These are phyloP conservation scores for Pyricularia sp. DNA, from an alignment of 2,329 filamentous ascomycete genomes.

Conservation along the genomic window DNA sequence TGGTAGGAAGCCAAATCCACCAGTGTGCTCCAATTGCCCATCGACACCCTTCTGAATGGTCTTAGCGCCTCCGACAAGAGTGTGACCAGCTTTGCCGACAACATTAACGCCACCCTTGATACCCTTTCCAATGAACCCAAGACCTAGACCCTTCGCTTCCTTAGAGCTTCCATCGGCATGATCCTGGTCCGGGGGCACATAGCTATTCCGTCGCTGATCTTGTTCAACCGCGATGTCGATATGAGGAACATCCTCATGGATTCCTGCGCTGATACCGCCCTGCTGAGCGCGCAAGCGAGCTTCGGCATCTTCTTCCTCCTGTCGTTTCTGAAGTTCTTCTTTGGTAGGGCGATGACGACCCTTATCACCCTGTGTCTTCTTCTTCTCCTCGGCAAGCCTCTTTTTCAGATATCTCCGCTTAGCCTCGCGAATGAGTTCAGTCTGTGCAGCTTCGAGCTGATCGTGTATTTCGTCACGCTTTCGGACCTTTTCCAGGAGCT, in stretches of 20 bases:
- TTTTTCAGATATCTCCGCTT: slow-evolving; percentile 72
- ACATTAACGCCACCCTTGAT: slow-evolving; percentile 34
- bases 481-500: slow-evolving; percentile 75
- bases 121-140: slow-evolving; percentile 29
- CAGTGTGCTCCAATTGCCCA: slow-evolving; percentile 41
- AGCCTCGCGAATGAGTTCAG: slow-evolving; percentile 68
- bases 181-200: neutral
- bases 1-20: slow-evolving; percentile 32
- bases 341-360: slow-evolving; percentile 37
- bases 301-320: slow-evolving; percentile 37
- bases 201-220: slow-evolving; percentile 7
- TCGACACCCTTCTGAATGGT: slow-evolving; percentile 41
- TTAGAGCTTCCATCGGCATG: neutral
- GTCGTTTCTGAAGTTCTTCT: slow-evolving; percentile 35
- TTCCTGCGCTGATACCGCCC: slow-evolving; percentile 40
- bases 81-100: slow-evolving; percentile 32
- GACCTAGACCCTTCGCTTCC: neutral
- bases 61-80: slow-evolving; percentile 33
- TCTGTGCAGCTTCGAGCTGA: slow-evolving; percentile 72
- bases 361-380: slow-evolving; percentile 44
- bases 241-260: slow-evolving; percentile 44
- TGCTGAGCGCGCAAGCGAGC: slow-evolving; percentile 41
- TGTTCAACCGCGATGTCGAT: slow-evolving; percentile 24
- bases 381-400: slow-evolving; percentile 54
- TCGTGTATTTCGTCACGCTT: slow-evolving; percentile 62